A percentile compares a stretch with the other conserved stretches of the same genome.
These are phyloP conservation scores for Shiraia bambusicola DNA, from an alignment of 2,329 filamentous ascomycete genomes.

Conservation along the genomic window DNA sequence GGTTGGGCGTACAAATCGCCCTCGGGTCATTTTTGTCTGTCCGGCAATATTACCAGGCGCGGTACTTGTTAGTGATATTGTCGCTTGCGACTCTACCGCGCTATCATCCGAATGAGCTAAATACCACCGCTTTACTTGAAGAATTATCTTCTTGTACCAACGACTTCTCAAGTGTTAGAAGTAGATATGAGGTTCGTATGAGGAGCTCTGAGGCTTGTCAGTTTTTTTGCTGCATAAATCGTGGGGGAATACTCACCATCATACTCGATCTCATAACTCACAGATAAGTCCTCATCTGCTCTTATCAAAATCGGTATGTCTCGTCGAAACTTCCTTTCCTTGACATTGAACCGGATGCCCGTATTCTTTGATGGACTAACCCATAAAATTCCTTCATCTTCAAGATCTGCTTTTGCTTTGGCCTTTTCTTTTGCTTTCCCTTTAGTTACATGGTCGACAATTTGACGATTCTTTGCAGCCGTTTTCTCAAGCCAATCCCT, in stretches of 20 bases:
- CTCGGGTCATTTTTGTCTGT: constrained; percentile 25
- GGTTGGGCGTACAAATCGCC: constrained; percentile 32
- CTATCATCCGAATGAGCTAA: constrained; percentile 52
- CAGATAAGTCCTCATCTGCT: constrained; percentile 64
- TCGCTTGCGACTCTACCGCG: neutral
- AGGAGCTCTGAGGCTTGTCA: constrained; percentile 26
- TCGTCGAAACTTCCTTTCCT: constrained; percentile 51
- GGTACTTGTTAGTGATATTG: constrained; percentile 7
- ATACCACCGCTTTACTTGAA: constrained; percentile 67
- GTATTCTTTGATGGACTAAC: constrained; percentile 63
- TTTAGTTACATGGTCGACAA: constrained; percentile 26
- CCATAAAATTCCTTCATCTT: constrained; percentile 61
- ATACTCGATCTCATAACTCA: constrained; percentile 70
- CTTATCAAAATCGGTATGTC: constrained; percentile 58
- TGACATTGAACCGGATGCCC: constrained; percentile 68
- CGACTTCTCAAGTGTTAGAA: constrained; percentile 62
- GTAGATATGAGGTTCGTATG: constrained; percentile 35
- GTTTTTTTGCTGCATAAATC: neutral
- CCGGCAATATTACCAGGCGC: neutral
- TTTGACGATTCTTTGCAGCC: constrained; percentile 23
- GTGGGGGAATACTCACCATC: constrained; percentile 57
- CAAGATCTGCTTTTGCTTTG: constrained; percentile 9
- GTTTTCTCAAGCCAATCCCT: constrained; percentile 66
- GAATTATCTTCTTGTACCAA: constrained; percentile 60
- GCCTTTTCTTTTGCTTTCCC: constrained; percentile 21